Evolutionary conservation across 139 green algal species (phyloP).

Genomic region (Chlamydomonas sp.): DNA sequence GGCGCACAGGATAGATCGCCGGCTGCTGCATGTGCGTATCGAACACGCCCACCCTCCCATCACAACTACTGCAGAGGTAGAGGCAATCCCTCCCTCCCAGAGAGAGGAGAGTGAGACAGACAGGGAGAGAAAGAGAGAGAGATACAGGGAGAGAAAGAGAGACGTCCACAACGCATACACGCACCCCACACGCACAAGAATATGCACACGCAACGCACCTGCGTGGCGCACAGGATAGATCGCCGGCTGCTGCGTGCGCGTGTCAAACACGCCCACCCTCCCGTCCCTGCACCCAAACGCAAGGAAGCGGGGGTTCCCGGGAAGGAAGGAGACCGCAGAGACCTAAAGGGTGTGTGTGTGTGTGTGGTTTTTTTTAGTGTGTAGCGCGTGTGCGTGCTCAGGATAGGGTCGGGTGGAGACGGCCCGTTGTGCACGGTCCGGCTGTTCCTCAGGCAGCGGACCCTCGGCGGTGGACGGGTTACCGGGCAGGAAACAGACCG

Average conservation of each 20-base stretch:
- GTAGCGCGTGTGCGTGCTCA: neutral
- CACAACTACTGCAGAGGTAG: too few species aligned
- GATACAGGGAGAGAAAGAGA: too few species aligned
- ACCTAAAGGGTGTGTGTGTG: neutral
- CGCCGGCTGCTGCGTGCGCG: neutral
- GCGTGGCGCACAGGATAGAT: too few species aligned
- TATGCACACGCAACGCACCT: too few species aligned
- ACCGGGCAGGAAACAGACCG: too few species aligned
- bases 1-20: too few species aligned
- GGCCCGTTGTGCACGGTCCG: neutral
- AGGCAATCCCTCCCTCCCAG: too few species aligned
- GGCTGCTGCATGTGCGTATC: constrained; percentile 16
- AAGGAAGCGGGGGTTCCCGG: constrained; percentile 21
- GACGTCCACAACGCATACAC: too few species aligned
- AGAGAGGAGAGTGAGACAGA: too few species aligned
- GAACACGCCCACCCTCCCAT: constrained; percentile 41
- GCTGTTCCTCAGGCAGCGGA: neutral
- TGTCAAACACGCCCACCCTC: constrained; percentile 36
- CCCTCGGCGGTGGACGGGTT: too few species aligned
- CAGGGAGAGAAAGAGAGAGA: too few species aligned
- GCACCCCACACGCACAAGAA: too few species aligned
- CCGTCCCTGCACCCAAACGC: constrained; percentile 45
- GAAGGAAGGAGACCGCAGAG: neutral
- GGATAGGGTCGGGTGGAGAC: neutral
- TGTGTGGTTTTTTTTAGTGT: neutral